phyloP scores from a whole-genome alignment of 306 rosid species.

The Cucumis sativus region Cucumber_9930_V3 NC_026655.2:6411001-6411500 shows the following conservation, averaged over 20 bases:
- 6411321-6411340: not conserved
- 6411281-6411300: not conserved
- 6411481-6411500: not conserved
- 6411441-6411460: conserved; percentile 14
- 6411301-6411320: not conserved
- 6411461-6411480: conserved; percentile 4
- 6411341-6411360: conserved; percentile 18
- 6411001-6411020: not conserved
- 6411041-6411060: not conserved
- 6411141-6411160: not conserved
- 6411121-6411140: not conserved
- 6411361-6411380: conserved; percentile 35
- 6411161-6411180: not conserved
- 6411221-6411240: not conserved
- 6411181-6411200: not conserved
- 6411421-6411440: conserved; percentile 11
- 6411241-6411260: not conserved
- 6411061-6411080: not conserved
- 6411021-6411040: not conserved
- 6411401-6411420: conserved; percentile 20
- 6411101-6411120: not conserved
- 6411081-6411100: not conserved
- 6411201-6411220: not conserved
- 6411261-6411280: not conserved
- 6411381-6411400: conserved; percentile 25